phyloP scores from a whole-genome alignment of 1,284 basidiomycete species.

The Marasmius oreades region DNA sequence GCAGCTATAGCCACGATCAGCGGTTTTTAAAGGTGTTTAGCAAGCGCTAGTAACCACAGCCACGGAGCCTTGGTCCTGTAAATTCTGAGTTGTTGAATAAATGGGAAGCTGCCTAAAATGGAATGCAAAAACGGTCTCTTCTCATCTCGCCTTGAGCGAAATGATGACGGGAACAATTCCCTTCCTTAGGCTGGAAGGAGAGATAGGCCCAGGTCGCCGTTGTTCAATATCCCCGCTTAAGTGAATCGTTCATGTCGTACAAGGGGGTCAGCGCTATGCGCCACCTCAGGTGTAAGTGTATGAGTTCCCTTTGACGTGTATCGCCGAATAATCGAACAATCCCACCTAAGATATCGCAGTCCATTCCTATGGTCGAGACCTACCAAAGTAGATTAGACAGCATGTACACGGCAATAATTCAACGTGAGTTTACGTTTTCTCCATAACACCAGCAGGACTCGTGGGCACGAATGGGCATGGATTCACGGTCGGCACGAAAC shows the following conservation, averaged over 20 bases:
- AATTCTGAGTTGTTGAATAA: not conserved
- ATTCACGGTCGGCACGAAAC: not conserved
- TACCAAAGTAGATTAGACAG: not conserved
- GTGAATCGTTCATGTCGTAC: not conserved
- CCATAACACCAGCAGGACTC: not conserved
- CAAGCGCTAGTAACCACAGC: conserved; percentile 13
- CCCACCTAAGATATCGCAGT: not conserved
- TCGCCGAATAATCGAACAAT: not conserved
- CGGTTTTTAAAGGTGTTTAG: conserved; percentile 9
- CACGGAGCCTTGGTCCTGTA: not conserved
- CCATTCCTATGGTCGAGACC: not conserved
- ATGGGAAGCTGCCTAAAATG: not conserved
- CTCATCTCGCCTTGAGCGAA: not conserved
- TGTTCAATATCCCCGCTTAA: not conserved
- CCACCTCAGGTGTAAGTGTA: not conserved
- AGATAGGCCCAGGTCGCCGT: not conserved
- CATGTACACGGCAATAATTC: not conserved
- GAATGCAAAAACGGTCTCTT: not conserved
- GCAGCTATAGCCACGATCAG: not conserved
- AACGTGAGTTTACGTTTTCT: not conserved
- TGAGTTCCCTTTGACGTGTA: not conserved
- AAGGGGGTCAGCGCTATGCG: not conserved
- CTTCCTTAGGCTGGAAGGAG: not conserved
- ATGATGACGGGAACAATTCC: not conserved
- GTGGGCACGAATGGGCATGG: not conserved